phyloP scores from a whole-genome alignment of 2,329 filamentous ascomycete genomes.

The Orbilia blumenaviensis region DNA sequence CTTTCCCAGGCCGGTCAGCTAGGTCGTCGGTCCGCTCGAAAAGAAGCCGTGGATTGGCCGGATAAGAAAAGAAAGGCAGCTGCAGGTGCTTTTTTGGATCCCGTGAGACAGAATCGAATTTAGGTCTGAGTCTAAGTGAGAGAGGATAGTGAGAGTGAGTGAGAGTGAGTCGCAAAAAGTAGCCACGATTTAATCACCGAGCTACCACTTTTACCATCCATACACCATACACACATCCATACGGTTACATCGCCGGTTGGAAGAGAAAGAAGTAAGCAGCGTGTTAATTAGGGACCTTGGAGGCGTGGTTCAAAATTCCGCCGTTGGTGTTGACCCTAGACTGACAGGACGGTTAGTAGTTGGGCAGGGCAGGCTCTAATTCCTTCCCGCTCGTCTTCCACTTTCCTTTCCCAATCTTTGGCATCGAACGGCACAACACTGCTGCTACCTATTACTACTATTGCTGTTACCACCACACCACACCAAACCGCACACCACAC shows the following conservation, averaged over 20 bases:
- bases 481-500: conserved; percentile 18
- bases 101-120: conserved; percentile 46
- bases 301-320: conserved; percentile 12
- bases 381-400: conserved; percentile 50
- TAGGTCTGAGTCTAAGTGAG: conserved; percentile 1
- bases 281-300: conserved; percentile 3
- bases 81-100: conserved; percentile 54
- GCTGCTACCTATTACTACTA: not conserved
- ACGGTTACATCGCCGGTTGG: conserved; percentile 23
- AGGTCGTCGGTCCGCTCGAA: conserved; percentile 47
- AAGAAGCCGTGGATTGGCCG: conserved; percentile 50
- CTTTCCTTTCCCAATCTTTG: conserved; percentile 36
- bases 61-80: conserved; percentile 45
- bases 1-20: conserved; percentile 29
- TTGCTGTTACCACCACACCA: not conserved
- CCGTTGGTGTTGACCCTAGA: conserved; percentile 43
- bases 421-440: conserved; percentile 33
- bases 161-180: conserved; percentile 37
- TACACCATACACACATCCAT: not conserved
- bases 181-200: conserved; percentile 41
- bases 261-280: conserved; percentile 7
- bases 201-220: not conserved
- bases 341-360: conserved; percentile 28
- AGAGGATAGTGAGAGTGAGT: not conserved
- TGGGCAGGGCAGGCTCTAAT: conserved; percentile 31